Conservation (phyloP, 257 asterid species). For the Solanum gracilifrons region DNA sequence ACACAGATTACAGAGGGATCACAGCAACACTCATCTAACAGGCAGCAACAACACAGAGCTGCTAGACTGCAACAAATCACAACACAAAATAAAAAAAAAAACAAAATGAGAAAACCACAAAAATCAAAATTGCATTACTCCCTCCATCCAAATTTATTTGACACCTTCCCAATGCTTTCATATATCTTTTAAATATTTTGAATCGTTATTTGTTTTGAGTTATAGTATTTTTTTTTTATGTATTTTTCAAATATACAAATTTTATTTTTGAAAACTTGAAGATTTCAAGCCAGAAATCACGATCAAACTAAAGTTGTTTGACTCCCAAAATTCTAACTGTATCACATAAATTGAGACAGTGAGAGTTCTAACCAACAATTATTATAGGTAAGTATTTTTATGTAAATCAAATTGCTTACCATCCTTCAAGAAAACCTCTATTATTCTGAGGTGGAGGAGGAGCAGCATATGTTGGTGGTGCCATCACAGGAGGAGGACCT, state of each 20-base stretch:
- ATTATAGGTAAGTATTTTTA: background rate
- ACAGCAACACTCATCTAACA: slow-evolving; percentile 1
- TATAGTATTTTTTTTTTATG: too few relatives aligned
- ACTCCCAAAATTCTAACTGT: too few relatives aligned
- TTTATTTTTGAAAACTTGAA: too few relatives aligned
- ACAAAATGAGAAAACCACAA: background rate
- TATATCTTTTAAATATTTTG: too few relatives aligned
- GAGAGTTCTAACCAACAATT: background rate
- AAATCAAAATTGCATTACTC: background rate
- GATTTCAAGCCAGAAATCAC: background rate
- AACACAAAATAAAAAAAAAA: background rate
- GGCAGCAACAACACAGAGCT: slow-evolving; percentile 3
- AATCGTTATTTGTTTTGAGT: too few relatives aligned
- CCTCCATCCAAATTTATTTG: too few relatives aligned
- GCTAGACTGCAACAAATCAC: background rate
- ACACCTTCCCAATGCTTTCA: too few relatives aligned
- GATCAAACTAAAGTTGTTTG: background rate
- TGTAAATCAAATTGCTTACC: background rate
- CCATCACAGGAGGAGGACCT: slow-evolving; percentile 3
- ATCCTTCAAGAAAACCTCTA: background rate
- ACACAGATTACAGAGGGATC: background rate
- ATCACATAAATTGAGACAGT: too few relatives aligned
- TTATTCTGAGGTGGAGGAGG: background rate
- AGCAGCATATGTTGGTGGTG: background rate
- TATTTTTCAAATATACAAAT: too few relatives aligned